phyloP scores from a whole-genome alignment of 202 grass and related monocot genomes.

The Saccharum hybrid region DNA sequence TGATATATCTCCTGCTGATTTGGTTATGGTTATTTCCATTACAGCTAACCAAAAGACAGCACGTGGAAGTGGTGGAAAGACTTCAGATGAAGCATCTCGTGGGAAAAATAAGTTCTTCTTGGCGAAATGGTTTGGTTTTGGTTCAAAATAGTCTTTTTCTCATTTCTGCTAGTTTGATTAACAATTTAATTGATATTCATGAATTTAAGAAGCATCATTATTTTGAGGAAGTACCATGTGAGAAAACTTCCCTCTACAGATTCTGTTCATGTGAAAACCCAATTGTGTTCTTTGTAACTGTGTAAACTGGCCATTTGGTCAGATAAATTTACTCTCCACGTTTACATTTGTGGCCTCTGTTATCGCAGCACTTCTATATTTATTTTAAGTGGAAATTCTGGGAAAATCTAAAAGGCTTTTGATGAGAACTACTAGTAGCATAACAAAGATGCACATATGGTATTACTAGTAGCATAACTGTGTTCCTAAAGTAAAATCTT shows the following conservation, averaged over 20 bases:
- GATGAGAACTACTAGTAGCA: conserved; percentile 3
- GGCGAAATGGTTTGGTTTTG: conserved; percentile 73
- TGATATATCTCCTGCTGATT: conserved; percentile 27
- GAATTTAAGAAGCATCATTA: conserved; percentile 7
- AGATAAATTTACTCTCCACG: conserved; percentile 42
- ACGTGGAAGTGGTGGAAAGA: conserved; percentile 40
- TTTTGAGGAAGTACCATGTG: conserved; percentile 10
- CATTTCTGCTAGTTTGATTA: background rate
- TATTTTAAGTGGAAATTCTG: background rate
- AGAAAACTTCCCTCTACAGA: conserved; percentile 3
- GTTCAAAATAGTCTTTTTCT: conserved; percentile 48
- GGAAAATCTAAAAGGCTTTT: conserved; percentile 16
- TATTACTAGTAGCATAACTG: conserved; percentile 8
- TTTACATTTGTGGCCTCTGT: conserved; percentile 23
- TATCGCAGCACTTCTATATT: background rate
- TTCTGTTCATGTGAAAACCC: conserved; percentile 29
- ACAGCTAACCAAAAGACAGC: conserved; percentile 50
- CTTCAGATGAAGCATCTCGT: conserved; percentile 51
- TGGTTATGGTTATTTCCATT: conserved; percentile 27
- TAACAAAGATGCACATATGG: background rate
- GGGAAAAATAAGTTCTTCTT: conserved; percentile 63
- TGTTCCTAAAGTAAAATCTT: conserved; percentile 24
- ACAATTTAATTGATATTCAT: conserved; percentile 13
- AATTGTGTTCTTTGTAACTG: conserved; percentile 22
- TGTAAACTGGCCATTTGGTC: conserved; percentile 1